Base-by-base conservation (phyloP, 148 eudicot species). In the Persicaria tinctoria region DNA sequence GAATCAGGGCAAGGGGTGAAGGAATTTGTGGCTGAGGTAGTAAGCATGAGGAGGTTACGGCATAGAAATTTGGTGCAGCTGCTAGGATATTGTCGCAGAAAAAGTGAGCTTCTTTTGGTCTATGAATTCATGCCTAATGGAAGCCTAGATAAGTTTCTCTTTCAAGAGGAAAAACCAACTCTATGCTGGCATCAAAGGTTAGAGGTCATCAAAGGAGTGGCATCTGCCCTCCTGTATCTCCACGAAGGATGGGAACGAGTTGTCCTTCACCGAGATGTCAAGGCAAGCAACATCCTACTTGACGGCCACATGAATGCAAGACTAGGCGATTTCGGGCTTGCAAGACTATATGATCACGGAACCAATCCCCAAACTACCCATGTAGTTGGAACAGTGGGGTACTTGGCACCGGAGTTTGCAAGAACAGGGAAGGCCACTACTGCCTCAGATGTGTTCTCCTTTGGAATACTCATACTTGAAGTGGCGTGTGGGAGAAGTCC, bases 41-140 rank as follows among this genome's bases (percentile, higher is more conserved):
- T 41, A 16, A 75, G 46, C 16, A 75, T 75, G 69, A 60, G 46
- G 2, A 56, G 77, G 16, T 20, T 75, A 6, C 60, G 77, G n/a
- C 77, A 75, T 45, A 75, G 77, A 11, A 75, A 75, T 70, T 41
- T 75, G 12, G 68, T 75, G 18, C 77, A 59, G 1, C 77, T 75
- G 8, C 70, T 56, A 17, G 77, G 77, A 0, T 75, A 60, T 10
- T 75, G 77, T 12, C 11, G 69, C 16, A 46, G 69, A 60, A 46
- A 44, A 56, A 70, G 45, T 17, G 77, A 75, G 69, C 77, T 75
- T 17, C 70, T 75, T 56, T 75, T 75, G 46, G 77, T 75, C 1
- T 75, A 75, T 46, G 77, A 75, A 13, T 75, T 2, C 53, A 75
- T 75, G 77, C 70, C 77, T 7, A 75, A 75, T 44, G 77, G 77